A percentile compares a stretch with the other conserved stretches of the same genome.
phyloP scores from a whole-genome alignment of 306 rosid genomes.

The Psophocarpus tetragonolobus region DNA sequence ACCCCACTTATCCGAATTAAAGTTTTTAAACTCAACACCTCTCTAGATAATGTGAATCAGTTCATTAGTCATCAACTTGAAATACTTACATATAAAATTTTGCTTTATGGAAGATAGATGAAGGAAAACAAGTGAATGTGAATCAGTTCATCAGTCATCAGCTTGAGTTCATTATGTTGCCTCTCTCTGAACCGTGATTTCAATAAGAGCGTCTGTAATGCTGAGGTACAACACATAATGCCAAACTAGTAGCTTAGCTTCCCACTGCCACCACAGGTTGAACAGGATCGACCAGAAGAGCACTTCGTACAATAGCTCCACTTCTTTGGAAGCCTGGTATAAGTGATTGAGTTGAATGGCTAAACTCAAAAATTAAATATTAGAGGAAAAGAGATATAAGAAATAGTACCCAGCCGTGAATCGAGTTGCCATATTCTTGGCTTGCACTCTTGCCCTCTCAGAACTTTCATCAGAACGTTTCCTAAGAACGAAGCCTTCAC shows the following conservation, averaged over 20 bases:
- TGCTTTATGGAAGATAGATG: conserved; percentile 17
- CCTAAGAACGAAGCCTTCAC: conserved; percentile 91
- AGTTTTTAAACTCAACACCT: conserved; percentile 19
- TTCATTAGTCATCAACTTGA: no score
- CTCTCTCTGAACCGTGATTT: conserved; percentile 35
- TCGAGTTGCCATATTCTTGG: conserved; percentile 87
- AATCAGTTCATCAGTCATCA: conserved; percentile 25
- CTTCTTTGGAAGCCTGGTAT: conserved; percentile 86
- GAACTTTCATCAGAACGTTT: conserved; percentile 75
- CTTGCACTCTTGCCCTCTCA: conserved; percentile 63
- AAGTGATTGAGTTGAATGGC: conserved; percentile 23
- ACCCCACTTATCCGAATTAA: not conserved
- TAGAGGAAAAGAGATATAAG: conserved; percentile 5
- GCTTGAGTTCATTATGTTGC: conserved; percentile 11
- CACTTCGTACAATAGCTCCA: conserved; percentile 98
- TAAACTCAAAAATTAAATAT: conserved; percentile 8
- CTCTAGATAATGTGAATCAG: no score
- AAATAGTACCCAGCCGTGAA: conserved; percentile 71
- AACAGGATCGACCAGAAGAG: conserved; percentile 78
- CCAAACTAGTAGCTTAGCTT: conserved; percentile 57
- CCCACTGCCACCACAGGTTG: conserved; percentile 79
- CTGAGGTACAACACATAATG: not conserved
- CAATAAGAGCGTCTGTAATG: conserved; percentile 3
- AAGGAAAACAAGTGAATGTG: not conserved
- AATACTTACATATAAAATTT: conserved; percentile 5